Evolutionary conservation across 2,329 filamentous ascomycete species (phyloP).

Genomic region (Acephala macrosclerotiorum): DNA sequence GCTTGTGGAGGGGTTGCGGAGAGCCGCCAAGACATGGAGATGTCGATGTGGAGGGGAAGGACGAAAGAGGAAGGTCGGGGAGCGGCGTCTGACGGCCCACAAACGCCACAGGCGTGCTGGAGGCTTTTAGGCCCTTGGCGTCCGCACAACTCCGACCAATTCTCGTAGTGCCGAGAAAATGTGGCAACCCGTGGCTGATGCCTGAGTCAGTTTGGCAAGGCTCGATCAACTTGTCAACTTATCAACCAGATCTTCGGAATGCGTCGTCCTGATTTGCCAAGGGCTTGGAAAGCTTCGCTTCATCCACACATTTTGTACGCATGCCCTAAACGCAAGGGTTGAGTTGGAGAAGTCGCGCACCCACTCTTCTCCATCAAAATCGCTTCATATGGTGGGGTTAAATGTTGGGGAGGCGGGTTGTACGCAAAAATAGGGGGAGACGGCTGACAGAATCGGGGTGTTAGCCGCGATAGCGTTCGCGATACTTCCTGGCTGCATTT

Average conservation of each 20-base stretch:
- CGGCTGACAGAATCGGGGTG: neutral
- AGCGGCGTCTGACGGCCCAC: constrained; percentile 6
- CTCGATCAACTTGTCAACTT: neutral
- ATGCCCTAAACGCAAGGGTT: neutral
- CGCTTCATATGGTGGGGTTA: neutral
- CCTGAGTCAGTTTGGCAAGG: neutral
- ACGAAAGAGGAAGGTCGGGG: neutral
- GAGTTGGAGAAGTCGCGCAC: neutral
- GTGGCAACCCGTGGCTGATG: constrained; percentile 5
- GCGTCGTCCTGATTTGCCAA: constrained; percentile 1
- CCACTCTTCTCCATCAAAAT: neutral
- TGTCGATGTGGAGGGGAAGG: neutral
- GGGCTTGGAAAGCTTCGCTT: neutral
- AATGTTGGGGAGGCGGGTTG: neutral
- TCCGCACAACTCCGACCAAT: constrained; percentile 3
- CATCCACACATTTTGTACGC: neutral
- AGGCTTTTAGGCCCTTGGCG: neutral
- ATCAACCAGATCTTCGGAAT: constrained; percentile 1
- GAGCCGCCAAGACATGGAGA: neutral
- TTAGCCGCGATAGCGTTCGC: neutral
- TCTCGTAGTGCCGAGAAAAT: neutral
- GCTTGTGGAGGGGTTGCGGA: neutral
- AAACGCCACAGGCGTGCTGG: neutral
- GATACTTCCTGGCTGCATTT: neutral
- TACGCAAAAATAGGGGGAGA: constrained; percentile 2